Conservation (phyloP, 2,329 filamentous ascomycete genomes). For the Cephalotrichum gorgonifer region DNA sequence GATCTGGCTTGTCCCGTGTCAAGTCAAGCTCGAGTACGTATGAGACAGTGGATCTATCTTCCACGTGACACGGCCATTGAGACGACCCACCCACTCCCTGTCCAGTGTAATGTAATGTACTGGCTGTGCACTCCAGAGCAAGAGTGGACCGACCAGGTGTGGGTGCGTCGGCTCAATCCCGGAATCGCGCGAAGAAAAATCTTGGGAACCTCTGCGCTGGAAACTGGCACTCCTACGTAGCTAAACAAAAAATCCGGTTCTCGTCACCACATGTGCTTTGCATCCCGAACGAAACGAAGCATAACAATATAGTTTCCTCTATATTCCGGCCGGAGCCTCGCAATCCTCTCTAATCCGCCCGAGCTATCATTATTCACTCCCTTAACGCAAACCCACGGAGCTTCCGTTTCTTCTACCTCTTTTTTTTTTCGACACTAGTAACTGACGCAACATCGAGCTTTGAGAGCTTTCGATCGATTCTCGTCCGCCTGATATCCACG, state of each 20-base stretch:
- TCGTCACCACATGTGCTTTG: not conserved
- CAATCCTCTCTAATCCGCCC: not conserved
- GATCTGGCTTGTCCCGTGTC: too few relatives aligned
- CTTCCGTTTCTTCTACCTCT: not conserved
- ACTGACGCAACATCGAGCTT: not conserved
- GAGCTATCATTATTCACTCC: not conserved
- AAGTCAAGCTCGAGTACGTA: too few relatives aligned
- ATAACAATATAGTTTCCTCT: not conserved
- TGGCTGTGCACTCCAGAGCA: not conserved
- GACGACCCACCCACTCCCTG: not conserved
- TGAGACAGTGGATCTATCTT: too few relatives aligned
- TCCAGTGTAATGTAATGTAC: not conserved
- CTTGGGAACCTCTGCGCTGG: not conserved
- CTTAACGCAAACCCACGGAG: not conserved
- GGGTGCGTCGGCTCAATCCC: conserved; percentile 3
- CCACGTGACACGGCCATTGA: not conserved
- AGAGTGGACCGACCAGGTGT: not conserved
- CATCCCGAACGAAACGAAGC: not conserved
- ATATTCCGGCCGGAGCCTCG: not conserved
- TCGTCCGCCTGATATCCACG: conserved; percentile 5
- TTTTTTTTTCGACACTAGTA: not conserved
- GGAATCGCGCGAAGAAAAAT: conserved; percentile 4
- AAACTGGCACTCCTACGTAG: not conserved
- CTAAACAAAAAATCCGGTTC: not conserved
- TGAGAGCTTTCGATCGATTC: not conserved